These are phyloP conservation scores for Paraphysoderma sedebokerense DNA, from an alignment of 371 early-diverging fungal species.

Conservation along the genomic window DNA sequence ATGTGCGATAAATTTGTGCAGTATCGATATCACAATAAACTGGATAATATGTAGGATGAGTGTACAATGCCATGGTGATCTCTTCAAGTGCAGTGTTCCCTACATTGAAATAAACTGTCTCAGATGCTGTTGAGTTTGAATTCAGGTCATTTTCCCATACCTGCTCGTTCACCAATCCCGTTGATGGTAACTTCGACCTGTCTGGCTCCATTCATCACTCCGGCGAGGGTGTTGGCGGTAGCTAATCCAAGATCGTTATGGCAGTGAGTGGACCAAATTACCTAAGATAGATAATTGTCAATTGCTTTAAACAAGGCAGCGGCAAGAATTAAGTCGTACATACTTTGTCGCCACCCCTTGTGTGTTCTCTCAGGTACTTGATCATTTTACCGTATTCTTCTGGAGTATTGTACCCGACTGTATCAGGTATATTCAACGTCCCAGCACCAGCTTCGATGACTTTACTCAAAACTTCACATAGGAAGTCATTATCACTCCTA, in stretches of 20 bases:
- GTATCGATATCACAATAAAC: constrained; percentile 80
- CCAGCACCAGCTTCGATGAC: constrained; percentile 90
- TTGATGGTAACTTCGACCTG: constrained; percentile 95
- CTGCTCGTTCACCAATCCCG: constrained; percentile 94
- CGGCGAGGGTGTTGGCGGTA: constrained; percentile 87
- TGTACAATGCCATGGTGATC: constrained; percentile 82
- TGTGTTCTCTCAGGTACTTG: constrained; percentile 54
- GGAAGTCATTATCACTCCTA: constrained; percentile 68
- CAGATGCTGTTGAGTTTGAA: background rate
- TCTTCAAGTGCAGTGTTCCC: constrained; percentile 93
- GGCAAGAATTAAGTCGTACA: background rate
- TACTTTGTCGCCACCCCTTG: constrained; percentile 49
- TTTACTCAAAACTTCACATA: constrained; percentile 61
- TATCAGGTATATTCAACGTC: constrained; percentile 91
- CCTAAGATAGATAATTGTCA: constrained; percentile 9
- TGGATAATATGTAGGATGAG: constrained; percentile 65
- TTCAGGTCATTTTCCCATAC: constrained; percentile 9
- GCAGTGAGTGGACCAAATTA: constrained; percentile 83
- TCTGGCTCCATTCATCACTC: constrained; percentile 72
- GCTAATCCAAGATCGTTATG: constrained; percentile 94
- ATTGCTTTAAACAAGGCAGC: too few relatives aligned
- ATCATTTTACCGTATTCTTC: constrained; percentile 75
- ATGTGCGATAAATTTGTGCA: constrained; percentile 60
- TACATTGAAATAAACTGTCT: constrained; percentile 1
- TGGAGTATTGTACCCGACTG: constrained; percentile 86